Base-by-base conservation (phyloP, 2,329 filamentous ascomycete species). In the Coniosporium tulheliwenetii region DNA sequence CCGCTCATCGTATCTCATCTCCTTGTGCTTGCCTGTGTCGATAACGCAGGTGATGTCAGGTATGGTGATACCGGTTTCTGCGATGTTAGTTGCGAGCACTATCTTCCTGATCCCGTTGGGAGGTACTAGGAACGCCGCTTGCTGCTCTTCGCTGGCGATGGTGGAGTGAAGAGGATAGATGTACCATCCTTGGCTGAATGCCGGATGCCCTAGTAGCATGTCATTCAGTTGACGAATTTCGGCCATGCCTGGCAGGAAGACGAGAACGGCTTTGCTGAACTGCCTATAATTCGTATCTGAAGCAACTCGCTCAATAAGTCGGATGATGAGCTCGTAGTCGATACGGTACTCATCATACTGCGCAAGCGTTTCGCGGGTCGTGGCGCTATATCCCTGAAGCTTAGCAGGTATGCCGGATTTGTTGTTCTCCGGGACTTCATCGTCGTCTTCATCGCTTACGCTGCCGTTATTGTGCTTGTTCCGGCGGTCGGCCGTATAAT, bases 51-150 rank as follows among this genome's bases (percentile, higher is more conserved):
- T 96, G 29, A 98, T 85, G 56, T 98, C 91, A 1, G 91, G 91
- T 48, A 98, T 98, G 0, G 91, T 98, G 54, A 98, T 94, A 65
- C 91, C 91, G 1, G 91, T 98, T 59, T 98, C 91, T 4, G 91
- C 91, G 57, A 98, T 98, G 55, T 98, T 98, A 10, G 91, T 98
- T 1, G 91, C 87, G 41, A 98, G 72, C 2, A 98, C 89, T 47
- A 98, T 91, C 63, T 98, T 98, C 46, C 87, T 75, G 42, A 78
- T 70, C 0, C 89, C 89, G 2, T 70, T 71, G 1, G 87, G 85
- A 5, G 91, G 91, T 0, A 94, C 64, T 5, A 85, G 66, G 56
- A 98, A 98, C 0, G 91, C 91, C 30, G 82, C 79, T 60, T 98
- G 89, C 57, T 98, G 91, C 45, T 98, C 91, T 52, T 96, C 89